These are phyloP conservation scores for Aspergillus cristatus DNA, from an alignment of 495 filamentous ascomycete species.

Conservation along the genomic window DNA sequence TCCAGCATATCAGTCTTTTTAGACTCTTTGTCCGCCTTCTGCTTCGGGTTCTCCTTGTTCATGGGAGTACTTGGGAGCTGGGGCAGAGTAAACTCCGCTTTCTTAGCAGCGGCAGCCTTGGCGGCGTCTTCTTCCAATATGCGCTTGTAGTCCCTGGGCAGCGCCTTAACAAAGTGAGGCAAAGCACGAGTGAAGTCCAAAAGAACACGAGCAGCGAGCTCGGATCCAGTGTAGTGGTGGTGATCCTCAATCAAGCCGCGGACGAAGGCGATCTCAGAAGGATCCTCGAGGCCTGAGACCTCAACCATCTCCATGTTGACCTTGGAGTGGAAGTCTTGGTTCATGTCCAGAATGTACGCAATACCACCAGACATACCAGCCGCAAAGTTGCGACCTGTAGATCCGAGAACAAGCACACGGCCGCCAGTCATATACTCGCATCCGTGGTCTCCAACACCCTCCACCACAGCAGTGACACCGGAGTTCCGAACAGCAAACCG, in stretches of 20 bases:
- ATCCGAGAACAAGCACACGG: conserved; percentile 80
- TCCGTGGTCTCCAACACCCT: conserved; percentile 95
- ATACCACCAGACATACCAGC: conserved; percentile 99
- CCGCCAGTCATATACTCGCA: conserved; percentile 99
- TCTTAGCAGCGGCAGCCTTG: conserved; percentile 78
- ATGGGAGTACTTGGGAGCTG: conserved; percentile 53
- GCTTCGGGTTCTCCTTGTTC: conserved; percentile 47
- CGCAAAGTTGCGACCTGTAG: conserved; percentile 97
- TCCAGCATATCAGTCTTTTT: conserved; percentile 83
- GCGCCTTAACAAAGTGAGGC: conserved; percentile 84
- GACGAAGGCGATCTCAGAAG: conserved; percentile 85
- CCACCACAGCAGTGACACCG: conserved; percentile 90
- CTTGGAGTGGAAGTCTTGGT: conserved; percentile 86
- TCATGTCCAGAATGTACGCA: conserved; percentile 90
- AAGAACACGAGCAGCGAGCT: conserved; percentile 88
- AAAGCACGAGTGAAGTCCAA: conserved; percentile 96
- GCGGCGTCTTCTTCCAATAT: conserved; percentile 78
- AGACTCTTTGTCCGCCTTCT: conserved; percentile 46
- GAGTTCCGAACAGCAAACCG: conserved; percentile 98
- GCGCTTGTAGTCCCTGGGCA: conserved; percentile 97
- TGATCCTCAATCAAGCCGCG: conserved; percentile 95
- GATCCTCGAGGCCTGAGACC: conserved; percentile 77
- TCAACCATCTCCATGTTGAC: conserved; percentile 99
- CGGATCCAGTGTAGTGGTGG: conserved; percentile 97
- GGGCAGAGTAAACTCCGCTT: conserved; percentile 75